Conservation (phyloP, 495 filamentous ascomycete genomes). For the Aspergillus steynii region DNA sequence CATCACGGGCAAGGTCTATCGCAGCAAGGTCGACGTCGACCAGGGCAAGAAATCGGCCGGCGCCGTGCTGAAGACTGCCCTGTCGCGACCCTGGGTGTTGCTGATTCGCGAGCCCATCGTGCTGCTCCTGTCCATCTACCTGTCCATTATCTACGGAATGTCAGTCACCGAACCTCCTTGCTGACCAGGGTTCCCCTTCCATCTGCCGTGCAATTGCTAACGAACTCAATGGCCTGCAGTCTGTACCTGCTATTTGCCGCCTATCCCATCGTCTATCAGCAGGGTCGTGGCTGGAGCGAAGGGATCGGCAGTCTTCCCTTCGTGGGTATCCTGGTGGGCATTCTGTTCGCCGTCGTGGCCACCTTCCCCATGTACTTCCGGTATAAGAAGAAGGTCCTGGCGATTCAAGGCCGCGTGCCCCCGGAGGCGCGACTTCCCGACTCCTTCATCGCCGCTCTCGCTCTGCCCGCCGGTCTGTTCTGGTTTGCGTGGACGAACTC, state of each 20-base stretch:
- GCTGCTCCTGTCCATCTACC: slow-evolving; percentile 42
- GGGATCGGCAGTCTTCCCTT: slow-evolving; percentile 3
- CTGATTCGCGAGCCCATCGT: slow-evolving; percentile 49
- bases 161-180: too few species aligned
- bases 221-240: too few species aligned
- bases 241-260: slow-evolving; percentile 2
- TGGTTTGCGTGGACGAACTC: slow-evolving; percentile 6
- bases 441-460: neutral
- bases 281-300: slow-evolving; percentile 1
- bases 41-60: slow-evolving; percentile 20
- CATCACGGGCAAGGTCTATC: neutral
- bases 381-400: neutral
- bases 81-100: slow-evolving; percentile 27
- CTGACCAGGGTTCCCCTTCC: too few species aligned
- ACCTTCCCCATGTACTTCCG: neutral
- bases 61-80: slow-evolving; percentile 40
- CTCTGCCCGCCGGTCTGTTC: slow-evolving; percentile 1
- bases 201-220: too few species aligned
- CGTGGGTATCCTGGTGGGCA: slow-evolving; percentile 1
- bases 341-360: neutral
- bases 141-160: slow-evolving; percentile 1
- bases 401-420: neutral
- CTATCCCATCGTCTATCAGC: slow-evolving; percentile 1
- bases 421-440: neutral
- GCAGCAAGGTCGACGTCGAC: slow-evolving; percentile 41